Conservation (phyloP, 202 grass and related monocot species). For the Musa balbisiana region DNA sequence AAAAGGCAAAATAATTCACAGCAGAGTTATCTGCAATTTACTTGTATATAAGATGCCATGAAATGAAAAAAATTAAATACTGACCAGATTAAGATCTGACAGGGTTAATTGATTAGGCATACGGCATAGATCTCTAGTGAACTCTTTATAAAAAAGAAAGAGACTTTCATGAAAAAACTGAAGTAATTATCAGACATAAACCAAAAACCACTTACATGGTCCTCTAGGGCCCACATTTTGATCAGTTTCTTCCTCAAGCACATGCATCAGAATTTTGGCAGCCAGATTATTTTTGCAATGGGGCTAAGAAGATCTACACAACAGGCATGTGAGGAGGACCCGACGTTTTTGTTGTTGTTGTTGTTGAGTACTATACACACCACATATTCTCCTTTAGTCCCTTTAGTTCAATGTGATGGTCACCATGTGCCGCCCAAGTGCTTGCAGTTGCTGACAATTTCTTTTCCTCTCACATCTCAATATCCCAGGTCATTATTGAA, state of each 20-base stretch:
- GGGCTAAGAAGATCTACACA: not conserved
- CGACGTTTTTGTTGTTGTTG: not conserved
- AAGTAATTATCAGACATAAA: no score
- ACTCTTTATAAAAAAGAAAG: no score
- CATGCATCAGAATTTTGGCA: not conserved
- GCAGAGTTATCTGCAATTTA: no score
- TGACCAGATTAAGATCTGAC: no score
- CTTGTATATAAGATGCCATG: no score
- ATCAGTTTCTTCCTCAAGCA: not conserved
- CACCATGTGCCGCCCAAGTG: not conserved
- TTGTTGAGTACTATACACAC: not conserved
- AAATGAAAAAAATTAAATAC: no score
- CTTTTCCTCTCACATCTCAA: not conserved
- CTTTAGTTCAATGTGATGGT: not conserved
- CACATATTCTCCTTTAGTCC: not conserved
- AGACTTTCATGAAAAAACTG: no score
- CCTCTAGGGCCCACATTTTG: not conserved
- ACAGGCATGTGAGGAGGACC: slow-evolving; percentile 2
- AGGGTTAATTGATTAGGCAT: no score
- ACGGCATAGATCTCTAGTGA: no score
- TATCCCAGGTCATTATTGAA: not conserved
- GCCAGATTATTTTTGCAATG: not conserved
- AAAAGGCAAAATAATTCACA: no score
- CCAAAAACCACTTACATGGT: not conserved
- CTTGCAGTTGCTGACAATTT: not conserved